Conservation (phyloP, 805 yeast species). For the Candida saitoana region DNA sequence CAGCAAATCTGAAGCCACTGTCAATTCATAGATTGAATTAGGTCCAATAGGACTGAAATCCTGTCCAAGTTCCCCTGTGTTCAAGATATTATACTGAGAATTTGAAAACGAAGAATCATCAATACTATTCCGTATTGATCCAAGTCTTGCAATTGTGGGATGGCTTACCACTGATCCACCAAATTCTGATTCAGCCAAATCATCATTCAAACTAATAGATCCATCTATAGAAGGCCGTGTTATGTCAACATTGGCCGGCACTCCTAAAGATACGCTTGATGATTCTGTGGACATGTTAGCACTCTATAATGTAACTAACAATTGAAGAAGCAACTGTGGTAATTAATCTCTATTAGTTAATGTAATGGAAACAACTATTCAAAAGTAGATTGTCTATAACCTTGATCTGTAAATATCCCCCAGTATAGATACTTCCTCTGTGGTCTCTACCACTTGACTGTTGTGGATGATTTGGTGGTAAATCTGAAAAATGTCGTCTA, state of each 20-base stretch:
- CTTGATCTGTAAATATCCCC: too few relatives aligned
- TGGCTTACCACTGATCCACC: constrained; percentile 15
- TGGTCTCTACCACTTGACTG: too few relatives aligned
- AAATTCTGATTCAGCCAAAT: constrained; percentile 27
- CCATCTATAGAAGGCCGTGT: constrained; percentile 18
- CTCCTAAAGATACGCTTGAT: constrained; percentile 6
- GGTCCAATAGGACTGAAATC: constrained; percentile 58
- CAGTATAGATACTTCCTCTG: too few relatives aligned
- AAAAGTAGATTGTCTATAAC: too few relatives aligned
- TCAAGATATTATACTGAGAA: constrained; percentile 17
- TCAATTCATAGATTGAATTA: constrained; percentile 73
- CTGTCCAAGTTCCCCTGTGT: constrained; percentile 11
- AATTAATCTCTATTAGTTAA: too few relatives aligned
- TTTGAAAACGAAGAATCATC: constrained; percentile 32
- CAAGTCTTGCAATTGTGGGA: constrained; percentile 11
- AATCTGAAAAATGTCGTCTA: too few relatives aligned
- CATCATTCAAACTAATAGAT: constrained; percentile 30
- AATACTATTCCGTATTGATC: constrained; percentile 23
- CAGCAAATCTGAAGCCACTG: constrained; percentile 56
- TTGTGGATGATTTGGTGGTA: too few relatives aligned
- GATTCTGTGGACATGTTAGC: constrained; percentile 4
- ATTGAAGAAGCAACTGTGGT: not conserved
- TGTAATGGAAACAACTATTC: too few relatives aligned
- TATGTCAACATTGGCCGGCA: constrained; percentile 1
- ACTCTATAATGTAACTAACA: not conserved